Conservation (phyloP, 2,329 filamentous ascomycete genomes). For the Ascochyta pisi region DNA sequence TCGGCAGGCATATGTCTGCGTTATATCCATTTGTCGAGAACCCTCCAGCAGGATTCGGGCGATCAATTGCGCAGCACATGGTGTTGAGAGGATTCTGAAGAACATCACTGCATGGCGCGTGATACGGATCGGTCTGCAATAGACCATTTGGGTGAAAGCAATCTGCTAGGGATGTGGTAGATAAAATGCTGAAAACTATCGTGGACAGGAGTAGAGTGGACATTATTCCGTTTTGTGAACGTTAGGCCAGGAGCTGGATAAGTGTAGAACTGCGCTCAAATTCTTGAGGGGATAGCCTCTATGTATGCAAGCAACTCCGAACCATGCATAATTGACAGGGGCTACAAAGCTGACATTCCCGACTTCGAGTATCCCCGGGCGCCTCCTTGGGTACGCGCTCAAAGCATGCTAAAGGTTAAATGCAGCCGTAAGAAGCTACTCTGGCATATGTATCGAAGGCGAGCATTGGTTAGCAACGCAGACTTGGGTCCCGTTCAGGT, state of each 20-base stretch:
- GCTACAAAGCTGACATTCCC: neutral
- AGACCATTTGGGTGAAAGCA: conserved; percentile 10
- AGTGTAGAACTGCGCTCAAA: neutral
- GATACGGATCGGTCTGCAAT: conserved; percentile 6
- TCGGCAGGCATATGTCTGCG: conserved; percentile 6
- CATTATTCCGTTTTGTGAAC: neutral
- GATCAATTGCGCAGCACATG: conserved; percentile 10
- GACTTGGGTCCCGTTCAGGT: neutral
- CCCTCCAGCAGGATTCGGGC: conserved; percentile 1
- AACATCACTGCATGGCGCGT: conserved; percentile 5
- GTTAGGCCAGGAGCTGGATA: neutral
- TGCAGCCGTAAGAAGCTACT: neutral
- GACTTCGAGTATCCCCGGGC: neutral
- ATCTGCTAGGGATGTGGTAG: neutral
- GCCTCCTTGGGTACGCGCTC: neutral
- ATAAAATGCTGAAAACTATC: neutral
- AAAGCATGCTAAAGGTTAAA: neutral
- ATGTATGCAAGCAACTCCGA: neutral
- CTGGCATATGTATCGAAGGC: too few relatives aligned
- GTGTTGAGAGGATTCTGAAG: conserved; percentile 11
- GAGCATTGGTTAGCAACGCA: neutral
- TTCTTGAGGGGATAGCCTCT: neutral
- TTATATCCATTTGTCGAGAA: neutral
- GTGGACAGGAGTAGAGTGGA: neutral
- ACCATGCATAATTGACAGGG: neutral